A percentile compares a stretch with the other conserved stretches of the same genome.
These are phyloP conservation scores for Secale cereale DNA, from an alignment of 176 grass and related monocot species.

Conservation along the genomic window DNA sequence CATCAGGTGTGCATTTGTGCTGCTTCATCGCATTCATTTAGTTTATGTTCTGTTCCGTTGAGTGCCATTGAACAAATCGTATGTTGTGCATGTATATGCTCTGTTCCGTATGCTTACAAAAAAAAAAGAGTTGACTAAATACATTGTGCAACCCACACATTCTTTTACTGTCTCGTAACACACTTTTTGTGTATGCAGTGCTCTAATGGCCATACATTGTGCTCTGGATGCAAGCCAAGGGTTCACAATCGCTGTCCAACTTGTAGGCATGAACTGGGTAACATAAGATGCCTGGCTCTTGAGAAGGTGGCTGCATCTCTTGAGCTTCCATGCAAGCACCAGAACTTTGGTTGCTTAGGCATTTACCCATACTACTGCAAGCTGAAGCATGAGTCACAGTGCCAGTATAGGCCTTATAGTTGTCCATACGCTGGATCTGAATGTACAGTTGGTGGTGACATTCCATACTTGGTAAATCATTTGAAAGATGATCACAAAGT, in stretches of 20 bases:
- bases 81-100: not conserved
- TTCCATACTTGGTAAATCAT: slow-evolving; percentile 54
- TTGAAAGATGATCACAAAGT: slow-evolving; percentile 66
- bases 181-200: slow-evolving; percentile 43
- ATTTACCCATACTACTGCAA: slow-evolving; percentile 64
- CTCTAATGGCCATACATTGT: slow-evolving; percentile 56
- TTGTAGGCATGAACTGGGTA: slow-evolving; percentile 61
- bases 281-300: slow-evolving; percentile 58
- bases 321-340: slow-evolving; percentile 57
- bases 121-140: not conserved
- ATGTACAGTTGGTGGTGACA: slow-evolving; percentile 53
- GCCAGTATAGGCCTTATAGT: slow-evolving; percentile 50
- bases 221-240: slow-evolving; percentile 58
- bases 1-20: slow-evolving; percentile 50
- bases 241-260: slow-evolving; percentile 58
- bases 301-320: slow-evolving; percentile 67
- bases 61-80: not conserved
- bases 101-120: not conserved
- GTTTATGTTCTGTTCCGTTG: not conserved
- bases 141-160: not conserved
- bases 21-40: not conserved
- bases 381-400: slow-evolving; percentile 53
- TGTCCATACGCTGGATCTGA: slow-evolving; percentile 62
- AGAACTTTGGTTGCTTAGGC: slow-evolving; percentile 47
- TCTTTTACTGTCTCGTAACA: slow-evolving; percentile 17